A percentile compares a stretch with the other conserved stretches of the same genome.
phyloP scores from a whole-genome alignment of 768 basidiomycete species.

The Agaricus subrufescens region DNA sequence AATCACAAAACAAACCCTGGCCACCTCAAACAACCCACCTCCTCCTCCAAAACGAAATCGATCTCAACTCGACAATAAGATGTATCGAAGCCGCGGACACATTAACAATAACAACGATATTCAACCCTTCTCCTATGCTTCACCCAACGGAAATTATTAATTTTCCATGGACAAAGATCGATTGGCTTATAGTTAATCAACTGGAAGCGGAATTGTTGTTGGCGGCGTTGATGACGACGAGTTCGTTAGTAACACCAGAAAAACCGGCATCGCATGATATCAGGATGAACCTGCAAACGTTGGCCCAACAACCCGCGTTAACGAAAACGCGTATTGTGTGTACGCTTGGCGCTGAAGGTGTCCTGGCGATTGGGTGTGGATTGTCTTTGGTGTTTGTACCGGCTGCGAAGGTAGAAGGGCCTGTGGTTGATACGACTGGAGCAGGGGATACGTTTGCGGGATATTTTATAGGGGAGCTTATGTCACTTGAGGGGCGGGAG shows the following conservation, averaged over 20 bases:
- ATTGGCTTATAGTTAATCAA: constrained; percentile 56
- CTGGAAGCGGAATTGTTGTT: constrained; percentile 29
- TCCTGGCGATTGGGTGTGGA: constrained; percentile 35
- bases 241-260: constrained; percentile 35
- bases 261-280: background rate
- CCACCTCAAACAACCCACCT: constrained; percentile 42
- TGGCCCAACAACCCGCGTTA: constrained; percentile 19
- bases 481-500: constrained; percentile 32
- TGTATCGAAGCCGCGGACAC: constrained; percentile 21
- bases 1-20: constrained; percentile 22
- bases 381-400: constrained; percentile 36
- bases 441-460: constrained; percentile 65
- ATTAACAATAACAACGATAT: constrained; percentile 27
- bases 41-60: constrained; percentile 59
- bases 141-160: constrained; percentile 27
- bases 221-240: constrained; percentile 14
- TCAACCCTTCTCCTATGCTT: constrained; percentile 60
- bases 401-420: constrained; percentile 37
- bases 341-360: constrained; percentile 50
- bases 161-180: constrained; percentile 47
- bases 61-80: constrained; percentile 33
- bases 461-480: constrained; percentile 52
- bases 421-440: constrained; percentile 50
- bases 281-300: background rate
- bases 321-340: constrained; percentile 47